A percentile compares a stretch with the other conserved stretches of the same genome.
Evolutionary conservation across 208 protist genomes (phyloP).

Genomic region (Crithidia brevicula): DNA sequence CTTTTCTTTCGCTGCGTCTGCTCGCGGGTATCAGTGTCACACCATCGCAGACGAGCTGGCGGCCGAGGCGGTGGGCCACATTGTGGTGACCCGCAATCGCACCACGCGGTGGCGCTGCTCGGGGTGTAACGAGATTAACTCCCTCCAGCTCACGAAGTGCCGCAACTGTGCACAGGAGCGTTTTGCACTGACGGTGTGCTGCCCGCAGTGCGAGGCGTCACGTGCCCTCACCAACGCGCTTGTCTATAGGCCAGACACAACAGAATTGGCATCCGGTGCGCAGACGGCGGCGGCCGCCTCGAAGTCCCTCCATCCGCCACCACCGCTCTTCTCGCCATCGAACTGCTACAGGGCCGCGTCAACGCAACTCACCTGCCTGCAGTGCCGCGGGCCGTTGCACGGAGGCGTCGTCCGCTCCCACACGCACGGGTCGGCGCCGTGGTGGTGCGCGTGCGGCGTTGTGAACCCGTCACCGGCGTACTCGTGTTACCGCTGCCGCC

Average conservation of each 20-base stretch:
- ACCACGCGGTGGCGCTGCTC: slow-evolving; percentile 67
- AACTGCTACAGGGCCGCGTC: slow-evolving; percentile 54
- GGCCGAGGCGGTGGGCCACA: slow-evolving; percentile 37
- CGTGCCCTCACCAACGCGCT: slow-evolving; percentile 43
- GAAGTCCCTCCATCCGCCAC: too few species aligned
- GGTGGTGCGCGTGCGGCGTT: slow-evolving; percentile 76
- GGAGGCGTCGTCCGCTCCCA: slow-evolving; percentile 34
- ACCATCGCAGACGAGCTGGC: slow-evolving; percentile 50
- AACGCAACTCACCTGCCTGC: slow-evolving; percentile 42
- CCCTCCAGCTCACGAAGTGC: slow-evolving; percentile 52
- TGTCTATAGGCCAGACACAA: slow-evolving; percentile 53
- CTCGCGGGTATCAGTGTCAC: slow-evolving; percentile 7
- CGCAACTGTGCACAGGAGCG: slow-evolving; percentile 60
- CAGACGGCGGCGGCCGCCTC: too few species aligned
- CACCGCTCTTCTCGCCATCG: slow-evolving; percentile 34
- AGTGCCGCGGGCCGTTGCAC: slow-evolving; percentile 55
- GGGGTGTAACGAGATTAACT: slow-evolving; percentile 68
- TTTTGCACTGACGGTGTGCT: slow-evolving; percentile 54
- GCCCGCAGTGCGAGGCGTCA: slow-evolving; percentile 37
- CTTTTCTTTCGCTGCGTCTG: too few species aligned
- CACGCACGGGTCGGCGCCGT: slow-evolving; percentile 17
- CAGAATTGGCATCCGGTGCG: too few species aligned
- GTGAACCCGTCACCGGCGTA: slow-evolving; percentile 33
- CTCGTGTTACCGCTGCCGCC: slow-evolving; percentile 67
- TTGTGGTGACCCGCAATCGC: slow-evolving; percentile 68